phyloP scores from a whole-genome alignment of 2,329 filamentous ascomycete genomes.

The Aspergillus aculeatinus region DNA sequence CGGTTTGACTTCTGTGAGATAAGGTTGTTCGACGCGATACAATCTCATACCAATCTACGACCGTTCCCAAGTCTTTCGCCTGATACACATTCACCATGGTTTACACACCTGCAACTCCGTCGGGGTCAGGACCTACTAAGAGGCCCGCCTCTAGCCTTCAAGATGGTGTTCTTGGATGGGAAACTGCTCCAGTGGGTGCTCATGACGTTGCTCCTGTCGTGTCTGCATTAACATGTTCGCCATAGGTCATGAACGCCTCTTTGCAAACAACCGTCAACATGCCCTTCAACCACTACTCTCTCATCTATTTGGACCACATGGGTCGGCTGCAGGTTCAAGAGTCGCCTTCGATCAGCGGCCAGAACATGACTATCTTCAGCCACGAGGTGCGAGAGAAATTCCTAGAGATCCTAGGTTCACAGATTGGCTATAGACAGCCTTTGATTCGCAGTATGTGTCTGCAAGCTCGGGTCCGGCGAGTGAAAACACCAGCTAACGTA shows the following conservation, averaged over 20 bases:
- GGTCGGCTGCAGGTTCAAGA: conserved; percentile 35
- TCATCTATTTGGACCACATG: conserved; percentile 38
- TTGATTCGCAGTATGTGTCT: conserved; percentile 28
- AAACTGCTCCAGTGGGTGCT: conserved; percentile 30
- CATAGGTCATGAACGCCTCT: conserved; percentile 30
- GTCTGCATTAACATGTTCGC: background rate
- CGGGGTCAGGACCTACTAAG: conserved; percentile 30
- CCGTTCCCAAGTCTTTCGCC: background rate
- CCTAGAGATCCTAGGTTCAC: conserved; percentile 34
- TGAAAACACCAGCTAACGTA: background rate
- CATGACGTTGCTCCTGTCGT: background rate
- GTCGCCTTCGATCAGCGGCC: conserved; percentile 34
- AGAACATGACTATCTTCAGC: conserved; percentile 33
- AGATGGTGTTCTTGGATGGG: conserved; percentile 31
- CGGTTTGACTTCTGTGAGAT: background rate
- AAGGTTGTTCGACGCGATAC: background rate
- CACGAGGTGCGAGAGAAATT: conserved; percentile 37
- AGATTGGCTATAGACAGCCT: conserved; percentile 30
- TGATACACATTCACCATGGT: conserved; percentile 26
- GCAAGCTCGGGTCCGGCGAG: too few species aligned
- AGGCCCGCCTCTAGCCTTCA: conserved; percentile 31
- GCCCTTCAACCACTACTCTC: conserved; percentile 36
- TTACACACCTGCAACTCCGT: conserved; percentile 23
- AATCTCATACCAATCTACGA: background rate
- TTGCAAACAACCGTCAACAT: conserved; percentile 27